These are phyloP conservation scores for Seiridium unicorne DNA, from an alignment of 2,329 filamentous ascomycete genomes.

Conservation along the genomic window DNA sequence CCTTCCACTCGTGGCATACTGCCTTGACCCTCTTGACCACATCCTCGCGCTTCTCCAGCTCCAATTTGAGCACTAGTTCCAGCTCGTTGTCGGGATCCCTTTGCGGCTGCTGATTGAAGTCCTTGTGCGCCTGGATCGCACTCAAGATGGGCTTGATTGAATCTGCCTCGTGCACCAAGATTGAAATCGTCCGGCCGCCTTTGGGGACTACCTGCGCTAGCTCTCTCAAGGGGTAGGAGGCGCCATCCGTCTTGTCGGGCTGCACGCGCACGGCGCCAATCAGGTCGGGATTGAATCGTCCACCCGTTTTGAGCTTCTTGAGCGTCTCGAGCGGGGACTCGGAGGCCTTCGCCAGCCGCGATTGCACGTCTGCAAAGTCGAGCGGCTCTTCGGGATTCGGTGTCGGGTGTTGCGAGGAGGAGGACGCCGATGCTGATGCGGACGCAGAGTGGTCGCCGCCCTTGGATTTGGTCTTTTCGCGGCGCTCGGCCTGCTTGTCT, in stretches of 20 bases:
- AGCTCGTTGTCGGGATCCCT: slow-evolving; percentile 56
- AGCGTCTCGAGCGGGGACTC: slow-evolving; percentile 38
- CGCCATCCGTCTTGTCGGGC: slow-evolving; percentile 25
- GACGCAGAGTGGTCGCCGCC: neutral
- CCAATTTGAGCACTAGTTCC: slow-evolving; percentile 53
- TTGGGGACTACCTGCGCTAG: slow-evolving; percentile 53
- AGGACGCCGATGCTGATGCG: neutral
- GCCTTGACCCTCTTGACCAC: slow-evolving; percentile 42
- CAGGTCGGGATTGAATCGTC: slow-evolving; percentile 50
- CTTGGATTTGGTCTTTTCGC: neutral
- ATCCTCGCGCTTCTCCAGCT: slow-evolving; percentile 50
- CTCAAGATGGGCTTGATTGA: slow-evolving; percentile 55
- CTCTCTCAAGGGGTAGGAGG: slow-evolving; percentile 50
- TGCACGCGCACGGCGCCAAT: slow-evolving; percentile 44
- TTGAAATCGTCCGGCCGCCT: slow-evolving; percentile 34
- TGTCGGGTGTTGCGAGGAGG: slow-evolving; percentile 20
- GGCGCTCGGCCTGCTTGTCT: neutral
- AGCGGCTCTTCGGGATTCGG: slow-evolving; percentile 42
- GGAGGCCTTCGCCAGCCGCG: slow-evolving; percentile 39
- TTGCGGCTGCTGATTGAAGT: slow-evolving; percentile 63
- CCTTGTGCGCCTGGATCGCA: slow-evolving; percentile 49
- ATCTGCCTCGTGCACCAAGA: slow-evolving; percentile 36
- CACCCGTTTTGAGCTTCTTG: slow-evolving; percentile 43
- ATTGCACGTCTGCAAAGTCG: slow-evolving; percentile 47
- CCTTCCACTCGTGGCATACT: slow-evolving; percentile 48